A percentile compares a stretch with the other conserved stretches of the same genome.
These are phyloP conservation scores for Pestalotiopsis sp. DNA, from an alignment of 2,329 filamentous ascomycete genomes.

Conservation along the genomic window DNA sequence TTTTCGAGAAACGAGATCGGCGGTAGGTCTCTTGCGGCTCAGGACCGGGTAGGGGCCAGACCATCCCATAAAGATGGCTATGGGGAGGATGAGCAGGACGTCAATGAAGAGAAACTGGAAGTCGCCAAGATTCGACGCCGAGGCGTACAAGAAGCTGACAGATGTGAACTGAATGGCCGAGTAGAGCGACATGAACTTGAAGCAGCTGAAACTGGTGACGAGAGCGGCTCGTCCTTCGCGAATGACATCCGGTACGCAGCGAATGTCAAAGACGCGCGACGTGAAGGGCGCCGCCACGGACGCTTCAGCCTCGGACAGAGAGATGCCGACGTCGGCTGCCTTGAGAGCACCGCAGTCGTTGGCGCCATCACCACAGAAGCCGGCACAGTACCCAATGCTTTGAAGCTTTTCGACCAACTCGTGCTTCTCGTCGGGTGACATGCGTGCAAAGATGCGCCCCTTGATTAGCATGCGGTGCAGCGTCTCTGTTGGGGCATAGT, in stretches of 20 bases:
- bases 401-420: constrained; percentile 97
- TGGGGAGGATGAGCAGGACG: constrained; percentile 86
- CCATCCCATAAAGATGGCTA: constrained; percentile 99
- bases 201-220: constrained; percentile 98
- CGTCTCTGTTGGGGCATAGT: constrained; percentile 82
- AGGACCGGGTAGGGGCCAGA: constrained; percentile 79
- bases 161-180: constrained; percentile 99
- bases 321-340: constrained; percentile 96
- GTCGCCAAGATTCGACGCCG: constrained; percentile 91
- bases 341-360: constrained; percentile 98
- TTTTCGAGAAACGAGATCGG: constrained; percentile 89
- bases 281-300: constrained; percentile 98
- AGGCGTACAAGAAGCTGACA: constrained; percentile 94
- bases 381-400: constrained; percentile 91
- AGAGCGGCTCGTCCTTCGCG: constrained; percentile 89
- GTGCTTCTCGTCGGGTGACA: constrained; percentile 99
- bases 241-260: constrained; percentile 91
- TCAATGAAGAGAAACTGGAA: constrained; percentile 98
- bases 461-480: constrained; percentile 84
- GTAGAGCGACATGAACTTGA: constrained; percentile 99
- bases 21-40: constrained; percentile 84
- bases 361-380: constrained; percentile 96
- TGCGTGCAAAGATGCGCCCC: constrained; percentile 93
- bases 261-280: constrained; percentile 92
- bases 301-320: constrained; percentile 93